Evolutionary conservation across 2,329 filamentous ascomycete species (phyloP).

Genomic region (Beauveria australis): DNA sequence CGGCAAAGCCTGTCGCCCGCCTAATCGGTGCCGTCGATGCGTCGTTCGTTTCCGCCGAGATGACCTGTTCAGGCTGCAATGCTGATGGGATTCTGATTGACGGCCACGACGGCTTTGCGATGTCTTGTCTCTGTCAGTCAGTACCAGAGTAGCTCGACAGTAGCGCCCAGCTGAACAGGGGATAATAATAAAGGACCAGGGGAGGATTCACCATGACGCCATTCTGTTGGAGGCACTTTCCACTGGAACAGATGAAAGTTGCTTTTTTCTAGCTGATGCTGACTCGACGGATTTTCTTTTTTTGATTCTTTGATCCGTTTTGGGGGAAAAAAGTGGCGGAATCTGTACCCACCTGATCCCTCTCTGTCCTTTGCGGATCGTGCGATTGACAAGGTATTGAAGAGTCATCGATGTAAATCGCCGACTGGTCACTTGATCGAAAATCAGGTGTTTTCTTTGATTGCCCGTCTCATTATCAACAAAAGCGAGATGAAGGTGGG

Average conservation of each 20-base stretch:
- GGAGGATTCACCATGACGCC: not conserved
- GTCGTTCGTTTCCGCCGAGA: not conserved
- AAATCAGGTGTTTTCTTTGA: not conserved
- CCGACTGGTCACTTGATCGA: not conserved
- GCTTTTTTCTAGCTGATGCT: not conserved
- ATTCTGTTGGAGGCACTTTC: not conserved
- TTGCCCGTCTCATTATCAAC: not conserved
- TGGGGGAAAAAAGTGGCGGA: not conserved
- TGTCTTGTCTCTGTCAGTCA: not conserved
- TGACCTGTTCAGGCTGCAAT: not conserved
- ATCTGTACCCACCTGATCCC: not conserved
- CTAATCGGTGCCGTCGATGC: not conserved
- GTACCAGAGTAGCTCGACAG: not conserved
- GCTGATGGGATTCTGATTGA: not conserved
- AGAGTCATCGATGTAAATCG: not conserved
- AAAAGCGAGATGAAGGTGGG: not conserved
- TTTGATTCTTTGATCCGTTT: not conserved
- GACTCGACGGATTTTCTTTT: not conserved
- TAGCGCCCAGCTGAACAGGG: constrained; percentile 5
- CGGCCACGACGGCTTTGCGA: not conserved
- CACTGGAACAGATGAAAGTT: not conserved
- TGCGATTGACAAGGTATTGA: not conserved
- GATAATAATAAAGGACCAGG: not conserved
- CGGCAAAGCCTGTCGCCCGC: not conserved
- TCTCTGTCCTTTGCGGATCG: not conserved